Evolutionary conservation across 805 yeast species (phyloP).

Genomic region (Candida railenensis): DNA sequence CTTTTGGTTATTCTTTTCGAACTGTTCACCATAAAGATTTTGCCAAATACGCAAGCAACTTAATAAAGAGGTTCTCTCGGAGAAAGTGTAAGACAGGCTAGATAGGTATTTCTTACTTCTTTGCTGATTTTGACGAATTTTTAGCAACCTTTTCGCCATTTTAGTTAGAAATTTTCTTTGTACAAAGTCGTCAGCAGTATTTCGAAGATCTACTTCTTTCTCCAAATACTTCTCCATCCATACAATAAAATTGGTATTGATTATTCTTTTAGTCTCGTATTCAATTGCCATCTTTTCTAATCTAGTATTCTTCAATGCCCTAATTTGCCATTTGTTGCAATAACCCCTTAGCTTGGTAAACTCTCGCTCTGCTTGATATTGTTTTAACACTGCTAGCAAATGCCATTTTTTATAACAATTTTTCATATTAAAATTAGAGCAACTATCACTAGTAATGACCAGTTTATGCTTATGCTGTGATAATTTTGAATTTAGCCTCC

Average conservation of each 20-base stretch:
- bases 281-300: background rate
- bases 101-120: background rate
- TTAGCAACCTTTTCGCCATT: background rate
- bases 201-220: background rate
- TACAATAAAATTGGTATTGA: background rate
- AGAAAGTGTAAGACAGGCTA: background rate
- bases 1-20: constrained; percentile 17
- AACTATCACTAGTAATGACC: background rate
- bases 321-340: background rate
- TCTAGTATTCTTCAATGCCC: background rate
- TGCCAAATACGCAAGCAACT: constrained; percentile 20
- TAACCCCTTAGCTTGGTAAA: too few species aligned
- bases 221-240: background rate
- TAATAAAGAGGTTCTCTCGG: background rate
- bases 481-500: background rate
- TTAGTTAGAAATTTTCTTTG: background rate
- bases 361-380: background rate
- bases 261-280: background rate
- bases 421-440: background rate
- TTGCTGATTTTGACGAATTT: background rate
- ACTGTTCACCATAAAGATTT: constrained; percentile 14
- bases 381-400: background rate
- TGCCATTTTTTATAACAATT: background rate
- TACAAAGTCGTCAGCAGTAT: background rate
- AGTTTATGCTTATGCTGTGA: background rate